Evolutionary conservation across 495 filamentous ascomycete genomes (phyloP).

Genomic region (Tricharina praecox): DNA sequence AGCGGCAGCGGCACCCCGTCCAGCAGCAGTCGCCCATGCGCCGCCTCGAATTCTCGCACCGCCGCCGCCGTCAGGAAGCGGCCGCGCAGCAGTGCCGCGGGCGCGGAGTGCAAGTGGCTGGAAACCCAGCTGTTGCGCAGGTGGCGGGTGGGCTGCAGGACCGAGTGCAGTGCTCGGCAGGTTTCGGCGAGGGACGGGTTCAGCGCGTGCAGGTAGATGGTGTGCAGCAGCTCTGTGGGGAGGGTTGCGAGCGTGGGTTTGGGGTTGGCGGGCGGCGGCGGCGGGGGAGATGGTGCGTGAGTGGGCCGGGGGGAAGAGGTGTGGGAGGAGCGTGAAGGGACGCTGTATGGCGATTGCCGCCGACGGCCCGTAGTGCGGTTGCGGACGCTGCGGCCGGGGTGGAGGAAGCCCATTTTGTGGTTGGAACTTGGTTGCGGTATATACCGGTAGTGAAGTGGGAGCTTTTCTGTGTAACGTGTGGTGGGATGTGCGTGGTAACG

Average conservation of each 20-base stretch:
- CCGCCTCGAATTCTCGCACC: neutral
- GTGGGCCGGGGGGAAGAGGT: neutral
- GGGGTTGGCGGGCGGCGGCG: neutral
- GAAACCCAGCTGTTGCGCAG: neutral
- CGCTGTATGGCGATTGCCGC: neutral
- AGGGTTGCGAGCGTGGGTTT: neutral
- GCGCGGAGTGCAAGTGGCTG: neutral
- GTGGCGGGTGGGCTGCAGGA: neutral
- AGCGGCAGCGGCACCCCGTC: neutral
- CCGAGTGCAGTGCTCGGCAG: neutral
- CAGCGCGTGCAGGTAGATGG: neutral
- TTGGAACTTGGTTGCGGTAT: neutral
- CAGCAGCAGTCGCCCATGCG: neutral
- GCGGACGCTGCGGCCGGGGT: neutral
- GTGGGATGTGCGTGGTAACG: neutral
- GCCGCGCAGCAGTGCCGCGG: neutral
- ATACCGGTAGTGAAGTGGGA: neutral
- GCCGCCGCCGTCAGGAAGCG: neutral
- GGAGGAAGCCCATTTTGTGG: neutral
- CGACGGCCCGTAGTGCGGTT: neutral
- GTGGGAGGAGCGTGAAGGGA: neutral
- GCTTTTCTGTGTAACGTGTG: neutral
- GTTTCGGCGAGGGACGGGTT: neutral
- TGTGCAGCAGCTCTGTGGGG: slow-evolving; percentile 4
- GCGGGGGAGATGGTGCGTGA: neutral